Percentiles rank a stretch among this genome's conserved stretches.
Conservation (phyloP, 2,329 filamentous ascomycete genomes). For the Aplosporella prunicola region DNA sequence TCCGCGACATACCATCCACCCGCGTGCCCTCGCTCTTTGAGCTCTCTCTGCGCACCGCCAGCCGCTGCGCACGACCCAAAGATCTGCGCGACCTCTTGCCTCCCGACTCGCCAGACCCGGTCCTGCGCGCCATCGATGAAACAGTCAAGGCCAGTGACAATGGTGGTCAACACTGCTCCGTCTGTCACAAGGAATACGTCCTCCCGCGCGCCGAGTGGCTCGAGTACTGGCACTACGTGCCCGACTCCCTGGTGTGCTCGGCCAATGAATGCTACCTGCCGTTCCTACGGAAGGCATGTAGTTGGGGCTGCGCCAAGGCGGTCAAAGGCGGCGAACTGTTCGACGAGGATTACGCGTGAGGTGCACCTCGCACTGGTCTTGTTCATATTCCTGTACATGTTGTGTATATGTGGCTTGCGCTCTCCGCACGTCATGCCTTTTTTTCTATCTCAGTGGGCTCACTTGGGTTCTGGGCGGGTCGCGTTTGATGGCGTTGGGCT, state of each 20-base stretch:
- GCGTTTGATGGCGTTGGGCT: too few relatives aligned
- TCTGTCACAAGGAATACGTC: conserved; percentile 11
- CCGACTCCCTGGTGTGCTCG: conserved; percentile 5
- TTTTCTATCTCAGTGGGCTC: too few relatives aligned
- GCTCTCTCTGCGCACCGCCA: conserved; percentile 19
- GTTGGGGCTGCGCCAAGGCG: conserved; percentile 6
- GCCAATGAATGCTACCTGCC: conserved; percentile 8
- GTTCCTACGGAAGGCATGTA: conserved; percentile 10
- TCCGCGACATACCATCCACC: not conserved
- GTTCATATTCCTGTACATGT: too few relatives aligned
- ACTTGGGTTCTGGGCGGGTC: too few relatives aligned
- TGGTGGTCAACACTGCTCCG: conserved; percentile 8
- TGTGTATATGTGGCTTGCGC: too few relatives aligned
- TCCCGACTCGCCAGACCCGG: conserved; percentile 1
- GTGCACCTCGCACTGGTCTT: too few relatives aligned
- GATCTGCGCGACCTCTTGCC: conserved; percentile 1
- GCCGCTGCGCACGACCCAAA: not conserved
- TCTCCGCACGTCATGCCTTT: too few relatives aligned
- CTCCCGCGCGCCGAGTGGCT: conserved; percentile 14
- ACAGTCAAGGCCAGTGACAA: not conserved
- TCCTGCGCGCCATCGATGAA: conserved; percentile 4
- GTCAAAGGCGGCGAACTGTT: conserved; percentile 5
- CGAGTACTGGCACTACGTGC: conserved; percentile 14
- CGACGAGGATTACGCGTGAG: too few relatives aligned
- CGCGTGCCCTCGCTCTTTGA: conserved; percentile 27